Percentiles rank a stretch among this genome's conserved stretches.
Conservation (phyloP, 2,329 filamentous ascomycete genomes). For the Aspergillus pseudonomiae region DNA sequence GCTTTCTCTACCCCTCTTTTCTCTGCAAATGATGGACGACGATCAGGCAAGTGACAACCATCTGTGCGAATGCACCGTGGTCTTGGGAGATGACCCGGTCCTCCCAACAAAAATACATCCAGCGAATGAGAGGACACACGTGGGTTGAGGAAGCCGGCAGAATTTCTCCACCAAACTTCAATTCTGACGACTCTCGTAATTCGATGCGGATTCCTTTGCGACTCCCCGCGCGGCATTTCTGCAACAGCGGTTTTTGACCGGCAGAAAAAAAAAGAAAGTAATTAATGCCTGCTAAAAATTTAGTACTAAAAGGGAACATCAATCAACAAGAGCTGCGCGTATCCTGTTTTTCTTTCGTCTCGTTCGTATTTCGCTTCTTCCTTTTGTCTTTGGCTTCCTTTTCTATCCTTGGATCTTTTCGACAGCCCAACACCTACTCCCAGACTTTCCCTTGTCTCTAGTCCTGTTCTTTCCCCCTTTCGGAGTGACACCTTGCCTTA, state of each 20-base stretch:
- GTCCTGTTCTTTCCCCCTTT: neutral
- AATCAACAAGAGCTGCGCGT: conserved; percentile 3
- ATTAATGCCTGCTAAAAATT: conserved; percentile 12
- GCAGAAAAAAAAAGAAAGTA: conserved; percentile 29
- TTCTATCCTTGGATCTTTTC: conserved; percentile 2
- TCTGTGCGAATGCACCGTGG: neutral
- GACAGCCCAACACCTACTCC: neutral
- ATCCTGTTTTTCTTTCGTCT: conserved; percentile 12
- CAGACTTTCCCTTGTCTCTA: neutral
- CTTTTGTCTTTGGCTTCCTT: neutral
- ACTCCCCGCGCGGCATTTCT: conserved; percentile 16
- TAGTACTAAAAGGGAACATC: conserved; percentile 10
- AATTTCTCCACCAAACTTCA: conserved; percentile 3
- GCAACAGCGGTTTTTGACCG: conserved; percentile 22
- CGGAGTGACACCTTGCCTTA: neutral
- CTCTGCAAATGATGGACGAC: conserved; percentile 3
- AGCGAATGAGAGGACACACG: conserved; percentile 16
- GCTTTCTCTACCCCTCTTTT: conserved; percentile 8
- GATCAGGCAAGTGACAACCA: conserved; percentile 7
- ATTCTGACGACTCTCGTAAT: conserved; percentile 1
- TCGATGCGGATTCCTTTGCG: conserved; percentile 13
- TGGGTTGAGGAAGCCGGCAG: conserved; percentile 9
- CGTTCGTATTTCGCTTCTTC: conserved; percentile 9
- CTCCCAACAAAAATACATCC: conserved; percentile 4
- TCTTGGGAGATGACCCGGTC: conserved; percentile 1